Percentiles rank a stretch among this genome's conserved stretches.
phyloP scores from a whole-genome alignment of 371 early-diverging fungal genomes.

The Mortierella sp. region DNA sequence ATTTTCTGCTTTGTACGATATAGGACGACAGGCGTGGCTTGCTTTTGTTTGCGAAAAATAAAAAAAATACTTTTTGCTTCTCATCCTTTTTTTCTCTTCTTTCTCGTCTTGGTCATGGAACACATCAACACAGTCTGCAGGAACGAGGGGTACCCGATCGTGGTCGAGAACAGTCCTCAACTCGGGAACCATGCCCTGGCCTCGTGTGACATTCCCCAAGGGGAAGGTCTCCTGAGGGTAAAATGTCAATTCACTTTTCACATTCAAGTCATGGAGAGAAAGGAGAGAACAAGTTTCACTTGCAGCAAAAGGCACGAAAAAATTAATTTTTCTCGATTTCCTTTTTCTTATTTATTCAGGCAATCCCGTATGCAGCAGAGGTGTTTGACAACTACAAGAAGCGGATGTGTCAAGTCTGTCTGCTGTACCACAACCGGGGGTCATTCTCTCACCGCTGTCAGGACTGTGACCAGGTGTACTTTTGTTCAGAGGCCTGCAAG shows the following conservation, averaged over 20 bases:
- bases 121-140: slow-evolving; percentile 41
- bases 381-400: slow-evolving; percentile 55
- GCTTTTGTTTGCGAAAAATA: not conserved
- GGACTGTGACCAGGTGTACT: slow-evolving; percentile 57
- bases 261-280: not conserved
- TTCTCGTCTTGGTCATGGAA: slow-evolving; percentile 21
- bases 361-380: slow-evolving; percentile 53
- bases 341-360: slow-evolving; percentile 21
- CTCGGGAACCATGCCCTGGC: slow-evolving; percentile 56
- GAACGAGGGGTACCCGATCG: slow-evolving; percentile 46
- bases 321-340: not conserved
- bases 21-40: not conserved
- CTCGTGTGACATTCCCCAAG: slow-evolving; percentile 46
- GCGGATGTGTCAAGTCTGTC: slow-evolving; percentile 56
- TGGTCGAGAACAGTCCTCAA: slow-evolving; percentile 38
- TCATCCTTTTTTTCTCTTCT: not conserved
- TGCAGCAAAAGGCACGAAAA: too few species aligned
- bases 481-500: slow-evolving; percentile 43
- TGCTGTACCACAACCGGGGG: slow-evolving; percentile 46
- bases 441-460: slow-evolving; percentile 40
- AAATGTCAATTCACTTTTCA: not conserved
- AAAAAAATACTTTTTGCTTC: not conserved
- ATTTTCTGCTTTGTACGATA: not conserved
- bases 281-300: not conserved
- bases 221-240: slow-evolving; percentile 53